Percentiles rank a stretch among this genome's conserved stretches.
These are phyloP conservation scores for Penicillium angulare DNA, from an alignment of 495 filamentous ascomycete species.

Conservation along the genomic window DNA sequence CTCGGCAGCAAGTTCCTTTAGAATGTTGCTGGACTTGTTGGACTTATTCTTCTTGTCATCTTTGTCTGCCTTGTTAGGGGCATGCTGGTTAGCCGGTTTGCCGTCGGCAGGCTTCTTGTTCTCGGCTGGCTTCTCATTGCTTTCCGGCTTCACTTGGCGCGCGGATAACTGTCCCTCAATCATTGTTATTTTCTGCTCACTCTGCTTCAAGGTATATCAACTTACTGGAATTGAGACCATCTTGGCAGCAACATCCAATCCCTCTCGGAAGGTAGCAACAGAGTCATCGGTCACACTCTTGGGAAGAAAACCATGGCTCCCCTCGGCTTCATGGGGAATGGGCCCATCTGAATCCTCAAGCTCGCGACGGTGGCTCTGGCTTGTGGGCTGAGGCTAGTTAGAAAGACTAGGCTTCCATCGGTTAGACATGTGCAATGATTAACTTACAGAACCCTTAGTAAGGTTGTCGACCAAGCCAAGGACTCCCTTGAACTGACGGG, in stretches of 20 bases:
- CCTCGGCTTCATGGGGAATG: background rate
- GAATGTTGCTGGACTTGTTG: constrained; percentile 1
- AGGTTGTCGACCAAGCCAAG: background rate
- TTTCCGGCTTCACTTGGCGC: too few relatives aligned
- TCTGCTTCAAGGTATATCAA: background rate
- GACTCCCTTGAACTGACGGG: background rate
- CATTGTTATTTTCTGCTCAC: background rate
- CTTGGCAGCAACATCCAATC: background rate
- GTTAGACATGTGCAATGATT: background rate
- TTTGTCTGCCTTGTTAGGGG: background rate
- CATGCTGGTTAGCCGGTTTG: background rate
- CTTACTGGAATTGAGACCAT: background rate
- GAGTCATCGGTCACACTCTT: background rate
- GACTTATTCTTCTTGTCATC: constrained; percentile 1
- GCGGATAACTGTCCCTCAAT: too few relatives aligned
- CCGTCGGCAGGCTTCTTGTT: background rate
- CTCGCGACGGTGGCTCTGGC: background rate
- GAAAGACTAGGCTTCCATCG: background rate
- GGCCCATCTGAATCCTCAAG: background rate
- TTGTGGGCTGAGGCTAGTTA: background rate
- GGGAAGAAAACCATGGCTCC: background rate
- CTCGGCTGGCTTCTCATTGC: too few relatives aligned
- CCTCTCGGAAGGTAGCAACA: background rate
- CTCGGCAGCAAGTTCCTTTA: constrained; percentile 12
- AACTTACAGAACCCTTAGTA: background rate